A percentile compares a stretch with the other conserved stretches of the same genome.
Evolutionary conservation across 352 stramenopile genomes (phyloP).

Genomic region (Phytopythium mirpurense): DNA sequence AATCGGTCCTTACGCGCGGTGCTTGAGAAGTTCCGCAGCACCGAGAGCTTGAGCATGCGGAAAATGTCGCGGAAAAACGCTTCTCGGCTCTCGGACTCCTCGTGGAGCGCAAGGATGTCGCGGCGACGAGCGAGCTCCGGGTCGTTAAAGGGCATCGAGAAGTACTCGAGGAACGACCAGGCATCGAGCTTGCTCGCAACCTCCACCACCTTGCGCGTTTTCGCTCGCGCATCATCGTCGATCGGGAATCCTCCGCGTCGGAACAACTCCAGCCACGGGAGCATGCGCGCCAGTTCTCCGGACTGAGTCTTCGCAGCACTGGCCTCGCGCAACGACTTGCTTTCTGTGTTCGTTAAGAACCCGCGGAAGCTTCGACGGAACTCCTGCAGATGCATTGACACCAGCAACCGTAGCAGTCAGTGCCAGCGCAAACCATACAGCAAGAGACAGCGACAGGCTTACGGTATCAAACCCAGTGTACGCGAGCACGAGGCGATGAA

Average conservation of each 20-base stretch:
- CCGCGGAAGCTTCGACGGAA: slow-evolving; percentile 16
- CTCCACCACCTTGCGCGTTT: slow-evolving; percentile 32
- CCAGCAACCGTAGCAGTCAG: not conserved
- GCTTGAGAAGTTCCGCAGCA: slow-evolving; percentile 43
- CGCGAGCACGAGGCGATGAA: slow-evolving; percentile 52
- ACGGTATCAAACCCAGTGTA: slow-evolving; percentile 60
- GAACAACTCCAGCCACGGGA: slow-evolving; percentile 70
- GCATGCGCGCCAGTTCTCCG: slow-evolving; percentile 22
- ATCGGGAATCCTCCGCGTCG: slow-evolving; percentile 44
- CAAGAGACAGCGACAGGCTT: slow-evolving; percentile 9
- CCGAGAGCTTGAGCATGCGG: slow-evolving; percentile 32
- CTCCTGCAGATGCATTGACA: slow-evolving; percentile 6
- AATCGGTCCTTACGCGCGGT: slow-evolving; percentile 29
- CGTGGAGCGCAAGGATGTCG: slow-evolving; percentile 60
- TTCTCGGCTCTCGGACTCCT: slow-evolving; percentile 49
- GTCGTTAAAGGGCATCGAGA: slow-evolving; percentile 75
- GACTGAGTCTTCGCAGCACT: slow-evolving; percentile 1
- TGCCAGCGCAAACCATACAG: not conserved
- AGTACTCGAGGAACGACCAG: slow-evolving; percentile 76
- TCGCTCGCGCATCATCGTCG: slow-evolving; percentile 45
- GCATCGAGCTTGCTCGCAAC: slow-evolving; percentile 41
- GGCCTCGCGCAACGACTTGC: slow-evolving; percentile 7
- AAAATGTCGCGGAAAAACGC: slow-evolving; percentile 51
- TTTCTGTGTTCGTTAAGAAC: slow-evolving; percentile 12
- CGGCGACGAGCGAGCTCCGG: slow-evolving; percentile 45